Percentiles rank a stretch among this genome's conserved stretches.
These are phyloP conservation scores for Chondrus crispus DNA, from an alignment of 23 red algal species.

Conservation along the genomic window DNA sequence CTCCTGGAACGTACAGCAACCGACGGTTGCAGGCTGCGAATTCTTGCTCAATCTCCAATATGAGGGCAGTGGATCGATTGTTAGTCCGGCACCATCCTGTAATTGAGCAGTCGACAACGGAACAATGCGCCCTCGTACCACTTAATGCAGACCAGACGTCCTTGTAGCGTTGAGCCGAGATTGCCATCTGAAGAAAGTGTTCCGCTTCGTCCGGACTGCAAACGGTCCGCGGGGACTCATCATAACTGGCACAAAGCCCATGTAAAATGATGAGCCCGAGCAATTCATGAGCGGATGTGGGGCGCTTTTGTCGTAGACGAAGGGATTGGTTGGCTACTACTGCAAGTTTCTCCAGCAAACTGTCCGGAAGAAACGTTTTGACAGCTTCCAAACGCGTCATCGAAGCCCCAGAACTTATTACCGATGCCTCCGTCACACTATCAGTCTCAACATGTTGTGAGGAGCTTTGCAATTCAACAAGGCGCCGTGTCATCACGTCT, in stretches of 20 bases:
- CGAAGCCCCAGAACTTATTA: too few relatives aligned
- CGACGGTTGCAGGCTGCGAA: neutral
- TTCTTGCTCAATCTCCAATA: neutral
- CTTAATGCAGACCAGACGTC: neutral
- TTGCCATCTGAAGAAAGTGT: neutral
- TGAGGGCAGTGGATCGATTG: neutral
- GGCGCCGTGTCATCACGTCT: neutral
- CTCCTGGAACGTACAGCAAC: neutral
- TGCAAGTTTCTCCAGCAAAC: neutral
- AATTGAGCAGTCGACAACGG: neutral
- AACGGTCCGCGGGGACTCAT: neutral
- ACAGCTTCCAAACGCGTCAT: neutral
- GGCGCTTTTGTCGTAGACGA: neutral
- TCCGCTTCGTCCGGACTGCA: neutral
- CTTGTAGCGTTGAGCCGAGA: neutral
- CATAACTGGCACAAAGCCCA: neutral
- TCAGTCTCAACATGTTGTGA: too few relatives aligned
- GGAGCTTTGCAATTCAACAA: neutral
- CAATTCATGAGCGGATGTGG: neutral
- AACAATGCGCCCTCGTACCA: neutral
- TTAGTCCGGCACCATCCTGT: neutral
- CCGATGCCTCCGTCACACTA: too few relatives aligned
- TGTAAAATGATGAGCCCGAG: neutral
- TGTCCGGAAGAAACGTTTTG: neutral
- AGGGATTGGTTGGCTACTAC: neutral